Conservation (phyloP, 495 filamentous ascomycete genomes). For the Aspergillus panamensis region DNA sequence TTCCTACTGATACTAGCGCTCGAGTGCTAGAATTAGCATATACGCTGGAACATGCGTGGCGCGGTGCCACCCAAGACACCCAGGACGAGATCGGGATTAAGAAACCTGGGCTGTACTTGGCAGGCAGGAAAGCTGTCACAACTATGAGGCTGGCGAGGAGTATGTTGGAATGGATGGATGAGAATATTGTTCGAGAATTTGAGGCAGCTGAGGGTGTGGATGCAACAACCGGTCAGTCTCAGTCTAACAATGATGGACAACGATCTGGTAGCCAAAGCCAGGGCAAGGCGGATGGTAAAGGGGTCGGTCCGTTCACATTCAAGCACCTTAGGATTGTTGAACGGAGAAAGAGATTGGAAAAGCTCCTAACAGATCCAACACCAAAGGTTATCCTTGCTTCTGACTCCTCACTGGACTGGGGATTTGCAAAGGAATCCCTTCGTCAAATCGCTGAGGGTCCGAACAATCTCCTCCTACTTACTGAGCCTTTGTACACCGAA, state of each 20-base stretch:
- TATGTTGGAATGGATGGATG: constrained; percentile 99
- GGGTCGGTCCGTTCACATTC: constrained; percentile 83
- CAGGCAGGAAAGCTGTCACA: constrained; percentile 71
- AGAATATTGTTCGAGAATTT: constrained; percentile 84
- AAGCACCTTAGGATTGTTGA: constrained; percentile 79
- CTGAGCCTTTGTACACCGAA: constrained; percentile 57
- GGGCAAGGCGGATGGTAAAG: constrained; percentile 40
- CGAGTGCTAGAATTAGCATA: constrained; percentile 92
- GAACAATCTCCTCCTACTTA: constrained; percentile 79
- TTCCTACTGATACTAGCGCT: constrained; percentile 92
- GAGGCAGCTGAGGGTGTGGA: constrained; percentile 65
- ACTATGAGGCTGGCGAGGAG: constrained; percentile 86
- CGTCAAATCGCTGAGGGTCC: constrained; percentile 66
- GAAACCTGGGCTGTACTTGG: constrained; percentile 72
- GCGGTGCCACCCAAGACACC: constrained; percentile 53
- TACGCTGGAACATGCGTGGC: constrained; percentile 87
- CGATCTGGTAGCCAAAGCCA: constrained; percentile 31
- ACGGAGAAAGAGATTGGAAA: constrained; percentile 66
- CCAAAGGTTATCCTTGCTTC: constrained; percentile 86
- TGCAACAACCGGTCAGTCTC: constrained; percentile 42
- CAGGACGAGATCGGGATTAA: constrained; percentile 55
- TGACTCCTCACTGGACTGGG: constrained; percentile 88
- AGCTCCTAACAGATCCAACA: constrained; percentile 47
- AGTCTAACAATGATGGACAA: constrained; percentile 36
- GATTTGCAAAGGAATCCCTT: constrained; percentile 87